Percentiles rank a stretch among this genome's conserved stretches.
These are phyloP conservation scores for Neurospora sp. DNA, from an alignment of 495 filamentous ascomycete genomes.

Conservation along the genomic window DNA sequence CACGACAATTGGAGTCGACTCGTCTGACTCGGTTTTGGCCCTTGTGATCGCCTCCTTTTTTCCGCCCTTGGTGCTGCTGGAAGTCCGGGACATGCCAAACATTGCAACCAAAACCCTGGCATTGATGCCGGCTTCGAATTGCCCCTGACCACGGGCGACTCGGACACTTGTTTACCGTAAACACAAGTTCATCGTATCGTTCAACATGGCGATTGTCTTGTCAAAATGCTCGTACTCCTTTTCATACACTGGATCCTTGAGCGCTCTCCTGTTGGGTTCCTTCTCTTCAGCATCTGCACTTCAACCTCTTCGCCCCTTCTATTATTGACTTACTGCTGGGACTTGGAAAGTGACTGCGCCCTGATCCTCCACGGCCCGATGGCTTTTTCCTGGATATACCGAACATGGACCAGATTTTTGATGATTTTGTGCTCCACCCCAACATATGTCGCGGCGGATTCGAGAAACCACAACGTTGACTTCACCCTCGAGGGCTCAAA, in stretches of 20 bases:
- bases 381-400: slow-evolving; percentile 24
- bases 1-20: not conserved
- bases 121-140: not conserved
- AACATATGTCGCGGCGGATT: slow-evolving; percentile 49
- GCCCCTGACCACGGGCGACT: not conserved
- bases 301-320: not conserved
- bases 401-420: slow-evolving; percentile 57
- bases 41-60: not conserved
- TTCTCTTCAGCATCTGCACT: not conserved
- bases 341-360: not conserved
- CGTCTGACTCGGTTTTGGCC: not conserved
- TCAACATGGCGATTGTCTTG: slow-evolving; percentile 58
- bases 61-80: not conserved
- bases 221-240: slow-evolving; percentile 48
- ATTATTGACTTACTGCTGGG: slow-evolving; percentile 2
- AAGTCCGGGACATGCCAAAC: not conserved
- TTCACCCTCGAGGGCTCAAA: slow-evolving; percentile 52
- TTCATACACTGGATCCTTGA: not conserved
- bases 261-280: not conserved
- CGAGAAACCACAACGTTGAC: slow-evolving; percentile 71
- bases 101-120: not conserved
- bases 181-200: slow-evolving; percentile 60
- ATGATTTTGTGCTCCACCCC: slow-evolving; percentile 76
- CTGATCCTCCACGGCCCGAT: not conserved
- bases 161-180: slow-evolving; percentile 40